Evolutionary conservation across 192 early-diverging fungal species (phyloP), one percentile per base, ranked within the genome.

Genomic region (Spinellus fusiger): DNA sequence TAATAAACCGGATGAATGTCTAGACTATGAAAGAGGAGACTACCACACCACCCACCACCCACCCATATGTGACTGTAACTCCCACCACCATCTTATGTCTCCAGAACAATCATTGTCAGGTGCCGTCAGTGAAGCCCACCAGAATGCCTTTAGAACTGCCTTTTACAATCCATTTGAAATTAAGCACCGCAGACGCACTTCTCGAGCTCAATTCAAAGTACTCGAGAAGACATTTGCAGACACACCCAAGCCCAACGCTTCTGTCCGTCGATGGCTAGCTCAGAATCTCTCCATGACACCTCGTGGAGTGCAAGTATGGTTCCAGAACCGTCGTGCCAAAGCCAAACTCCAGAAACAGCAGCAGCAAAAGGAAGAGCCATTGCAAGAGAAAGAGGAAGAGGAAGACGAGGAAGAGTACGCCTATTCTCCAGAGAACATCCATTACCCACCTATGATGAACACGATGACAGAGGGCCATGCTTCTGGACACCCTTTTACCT

Each of bases 261-360:
- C 70, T 26, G 66, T 79, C 25, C 84, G 88, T 57, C 77, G 76
- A 60, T 62, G 69, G 23, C 76, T 92, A 49, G 86, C 86, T 6
- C 73, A 73, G 31, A 64, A 65, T 13, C 72, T 92, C 18, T 60
- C 72, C 37, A 92, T 92, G 89, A 82, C 84, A 25, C 82, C 84
- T 26, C 76, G 86, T 37, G 82, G 85, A 37, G 86, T 92, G 54
- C 88, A 89, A 70, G 86, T 90, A 37, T 92, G 89, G 89, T 92
- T 92, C 65, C 89, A 92, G 68, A 92, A 92, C 75, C 75, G 87
- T 22, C 81, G 90, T 37, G 90, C 88, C 48, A 92, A 92, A 70
- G 81, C 76, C 60, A 87, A 86, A 60, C 73, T 81, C 23, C 57
- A 29, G 44, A 47, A 38, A 38, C 57, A 47, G 48, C 57, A 28